Conservation (phyloP, 2,329 filamentous ascomycete species). For the Lachnellula suecica region DNA sequence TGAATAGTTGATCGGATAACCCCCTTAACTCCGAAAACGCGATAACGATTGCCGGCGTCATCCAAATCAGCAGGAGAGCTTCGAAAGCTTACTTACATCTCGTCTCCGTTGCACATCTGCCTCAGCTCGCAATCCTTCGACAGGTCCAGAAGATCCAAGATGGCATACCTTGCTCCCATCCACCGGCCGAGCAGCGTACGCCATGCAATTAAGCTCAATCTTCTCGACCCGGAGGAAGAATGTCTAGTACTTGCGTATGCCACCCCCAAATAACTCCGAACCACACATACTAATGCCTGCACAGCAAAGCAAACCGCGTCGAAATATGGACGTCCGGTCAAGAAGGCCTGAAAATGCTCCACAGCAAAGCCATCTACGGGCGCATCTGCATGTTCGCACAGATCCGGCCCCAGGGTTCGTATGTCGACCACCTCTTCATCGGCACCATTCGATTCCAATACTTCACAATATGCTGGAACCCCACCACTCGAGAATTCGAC, state of each 20-base stretch:
- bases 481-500: conserved; percentile 48
- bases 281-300: conserved; percentile 19
- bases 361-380: conserved; percentile 76
- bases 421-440: conserved; percentile 84
- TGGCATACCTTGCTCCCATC: conserved; percentile 95
- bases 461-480: conserved; percentile 85
- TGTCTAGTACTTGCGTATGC: conserved; percentile 85
- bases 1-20: neutral
- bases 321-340: conserved; percentile 75
- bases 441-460: conserved; percentile 89
- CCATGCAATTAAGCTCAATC: conserved; percentile 78
- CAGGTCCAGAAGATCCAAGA: conserved; percentile 38
- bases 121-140: neutral
- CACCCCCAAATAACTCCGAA: neutral
- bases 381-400: conserved; percentile 83
- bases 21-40: conserved; percentile 5
- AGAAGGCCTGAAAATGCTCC: conserved; percentile 63
- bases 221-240: conserved; percentile 73
- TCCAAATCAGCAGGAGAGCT: conserved; percentile 6
- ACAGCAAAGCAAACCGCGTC: conserved; percentile 78
- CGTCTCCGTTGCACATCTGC: neutral
- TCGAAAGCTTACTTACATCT: neutral
- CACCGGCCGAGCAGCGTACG: conserved; percentile 89
- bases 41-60: conserved; percentile 12
- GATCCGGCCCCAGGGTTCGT: conserved; percentile 70